Base-by-base conservation (phyloP, 169 alveolate genomes). In the Fabrea salina region DNA sequence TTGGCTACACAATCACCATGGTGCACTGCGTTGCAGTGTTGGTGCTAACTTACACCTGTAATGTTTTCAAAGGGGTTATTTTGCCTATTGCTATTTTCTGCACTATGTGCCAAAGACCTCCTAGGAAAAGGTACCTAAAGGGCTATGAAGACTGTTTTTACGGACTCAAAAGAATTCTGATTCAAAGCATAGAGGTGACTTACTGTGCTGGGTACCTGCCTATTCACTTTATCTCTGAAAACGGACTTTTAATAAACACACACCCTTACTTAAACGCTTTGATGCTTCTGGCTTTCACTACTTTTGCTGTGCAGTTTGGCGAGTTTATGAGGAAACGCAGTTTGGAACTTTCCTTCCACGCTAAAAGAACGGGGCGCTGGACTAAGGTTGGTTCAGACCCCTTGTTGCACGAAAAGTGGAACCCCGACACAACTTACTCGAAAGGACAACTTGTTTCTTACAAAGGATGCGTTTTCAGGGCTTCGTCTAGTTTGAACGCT, bases 131-230 rank as follows among this genome's bases (percentile, higher is more conserved):
- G 25, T 68, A 68, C 30, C 30, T 30, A 8, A 64, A 68, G 7
- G 78, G 57, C 19, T 40, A 43, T 43, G 13, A 11, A 1, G 66
- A 68, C 39, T 68, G 57, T 2, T 47, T 68, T 40, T 68, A 68
- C 57, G 13, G 30, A n/a, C 2, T 68, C 19, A 35, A 68, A 43
- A 35, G 44, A 68, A 43, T 68, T 43, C 44, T 32, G 16, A 30
- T 68, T 8, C 13, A 68, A 11, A 19, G 64, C 0, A 13, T 47
- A 22, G 78, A 68, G 44, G 39, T 43, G 7, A n/a, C 44, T 8
- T 68, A 68, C 33, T 68, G 78, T 68, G 61, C 78, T 43, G 78
- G 78, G 30, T 68, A 68, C 44, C 35, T 68, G 3, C 78, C 78
- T 43, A 43, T 40, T 68, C 40, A 68, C 43, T 68, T 68, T 22